Conservation (phyloP, 176 grass and related monocot genomes). For the Paspalum vaginatum region DNA sequence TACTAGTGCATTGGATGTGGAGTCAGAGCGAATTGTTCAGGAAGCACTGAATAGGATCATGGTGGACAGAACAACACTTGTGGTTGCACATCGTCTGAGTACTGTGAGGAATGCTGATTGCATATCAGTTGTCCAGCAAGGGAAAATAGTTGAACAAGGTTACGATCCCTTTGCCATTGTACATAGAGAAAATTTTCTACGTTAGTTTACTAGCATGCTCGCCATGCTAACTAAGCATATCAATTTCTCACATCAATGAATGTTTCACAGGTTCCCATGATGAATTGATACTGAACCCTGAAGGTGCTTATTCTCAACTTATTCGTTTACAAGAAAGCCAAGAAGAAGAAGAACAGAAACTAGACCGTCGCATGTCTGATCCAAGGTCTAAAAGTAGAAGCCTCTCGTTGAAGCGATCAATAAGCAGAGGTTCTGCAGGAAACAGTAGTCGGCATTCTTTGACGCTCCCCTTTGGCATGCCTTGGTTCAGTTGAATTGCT, state of each 20-base stretch:
- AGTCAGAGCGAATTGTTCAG: slow-evolving; percentile 82
- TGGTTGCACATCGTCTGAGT: slow-evolving; percentile 83
- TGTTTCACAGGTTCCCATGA: slow-evolving; percentile 64
- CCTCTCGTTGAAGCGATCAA: slow-evolving; percentile 55
- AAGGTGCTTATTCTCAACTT: slow-evolving; percentile 79
- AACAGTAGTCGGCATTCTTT: slow-evolving; percentile 61
- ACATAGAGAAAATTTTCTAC: not conserved
- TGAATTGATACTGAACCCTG: slow-evolving; percentile 63
- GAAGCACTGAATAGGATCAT: slow-evolving; percentile 87
- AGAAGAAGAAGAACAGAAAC: slow-evolving; percentile 48
- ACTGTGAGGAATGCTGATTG: slow-evolving; percentile 81
- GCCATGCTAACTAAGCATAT: slow-evolving; percentile 15
- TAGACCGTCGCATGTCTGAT: slow-evolving; percentile 27
- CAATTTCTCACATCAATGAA: slow-evolving; percentile 12
- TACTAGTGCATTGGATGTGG: slow-evolving; percentile 87
- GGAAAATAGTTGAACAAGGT: slow-evolving; percentile 95
- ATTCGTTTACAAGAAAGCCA: slow-evolving; percentile 66
- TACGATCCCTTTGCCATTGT: not conserved
- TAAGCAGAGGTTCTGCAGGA: slow-evolving; percentile 55
- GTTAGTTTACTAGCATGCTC: not conserved
- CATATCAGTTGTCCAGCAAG: slow-evolving; percentile 80
- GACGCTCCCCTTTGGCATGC: slow-evolving; percentile 38
- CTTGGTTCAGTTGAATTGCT: slow-evolving; percentile 40
- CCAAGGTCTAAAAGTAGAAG: slow-evolving; percentile 59
- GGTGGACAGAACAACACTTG: slow-evolving; percentile 75